Evolutionary conservation across 2,329 filamentous ascomycete species (phyloP).

Genomic region (Beauveria medogensis): DNA sequence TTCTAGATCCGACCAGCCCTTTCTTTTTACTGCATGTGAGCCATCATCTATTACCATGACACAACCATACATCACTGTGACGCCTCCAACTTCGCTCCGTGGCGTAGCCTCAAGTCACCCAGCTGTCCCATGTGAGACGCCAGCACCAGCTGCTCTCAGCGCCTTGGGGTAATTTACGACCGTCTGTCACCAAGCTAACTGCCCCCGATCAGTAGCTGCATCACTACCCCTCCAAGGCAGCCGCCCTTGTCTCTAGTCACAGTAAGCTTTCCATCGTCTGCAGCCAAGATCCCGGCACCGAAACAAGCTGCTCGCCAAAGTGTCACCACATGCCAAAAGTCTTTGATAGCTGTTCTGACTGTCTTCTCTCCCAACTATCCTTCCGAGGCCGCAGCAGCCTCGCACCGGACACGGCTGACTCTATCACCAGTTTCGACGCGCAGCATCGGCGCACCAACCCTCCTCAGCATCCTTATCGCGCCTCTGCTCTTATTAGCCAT

Average conservation of each 20-base stretch:
- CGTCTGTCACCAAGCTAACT: not conserved
- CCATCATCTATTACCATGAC: not conserved
- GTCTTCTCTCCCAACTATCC: not conserved
- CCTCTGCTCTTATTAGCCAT: not conserved
- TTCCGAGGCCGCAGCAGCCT: not conserved
- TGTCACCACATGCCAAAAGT: not conserved
- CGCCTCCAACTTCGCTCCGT: slow-evolving; percentile 4
- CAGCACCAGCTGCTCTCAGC: not conserved
- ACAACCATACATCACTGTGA: not conserved
- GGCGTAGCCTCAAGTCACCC: not conserved
- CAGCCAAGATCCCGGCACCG: not conserved
- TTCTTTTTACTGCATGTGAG: not conserved
- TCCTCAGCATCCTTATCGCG: not conserved
- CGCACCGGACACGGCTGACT: not conserved
- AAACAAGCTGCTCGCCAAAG: not conserved
- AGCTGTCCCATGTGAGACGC: slow-evolving; percentile 7
- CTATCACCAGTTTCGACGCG: not conserved
- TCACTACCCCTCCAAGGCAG: not conserved
- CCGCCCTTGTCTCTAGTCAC: not conserved
- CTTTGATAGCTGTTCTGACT: not conserved
- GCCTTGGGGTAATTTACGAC: not conserved
- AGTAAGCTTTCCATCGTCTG: not conserved
- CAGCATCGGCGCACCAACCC: not conserved
- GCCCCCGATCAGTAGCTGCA: not conserved
- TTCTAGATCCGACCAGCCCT: not conserved